These are phyloP conservation scores for Coemansia sp. DNA, from an alignment of 192 early-diverging fungal genomes.

Conservation along the genomic window DNA sequence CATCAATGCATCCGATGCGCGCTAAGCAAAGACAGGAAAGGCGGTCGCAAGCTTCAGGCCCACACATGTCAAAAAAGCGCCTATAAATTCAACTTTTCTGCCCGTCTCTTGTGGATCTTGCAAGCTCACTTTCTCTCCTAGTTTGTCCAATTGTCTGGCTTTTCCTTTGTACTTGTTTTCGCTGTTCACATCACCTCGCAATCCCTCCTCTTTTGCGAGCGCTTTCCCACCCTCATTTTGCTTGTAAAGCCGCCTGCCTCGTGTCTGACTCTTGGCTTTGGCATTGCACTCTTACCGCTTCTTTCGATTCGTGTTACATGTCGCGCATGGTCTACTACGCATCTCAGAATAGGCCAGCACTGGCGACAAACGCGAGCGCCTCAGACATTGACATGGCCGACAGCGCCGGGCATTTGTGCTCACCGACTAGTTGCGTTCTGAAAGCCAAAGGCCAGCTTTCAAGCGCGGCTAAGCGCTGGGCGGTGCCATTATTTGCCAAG, in stretches of 20 bases:
- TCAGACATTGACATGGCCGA: neutral
- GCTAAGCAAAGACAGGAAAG: neutral
- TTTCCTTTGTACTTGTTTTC: neutral
- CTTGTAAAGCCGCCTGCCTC: neutral
- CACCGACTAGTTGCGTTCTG: neutral
- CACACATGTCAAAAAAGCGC: too few relatives aligned
- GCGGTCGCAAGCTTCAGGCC: neutral
- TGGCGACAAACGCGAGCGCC: neutral
- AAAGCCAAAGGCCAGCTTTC: neutral
- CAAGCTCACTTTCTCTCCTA: neutral
- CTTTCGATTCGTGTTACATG: neutral
- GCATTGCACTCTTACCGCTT: neutral
- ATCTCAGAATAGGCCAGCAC: neutral
- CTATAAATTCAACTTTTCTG: conserved; percentile 2
- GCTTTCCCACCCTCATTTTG: neutral
- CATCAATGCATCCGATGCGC: conserved; percentile 4
- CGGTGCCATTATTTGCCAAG: neutral
- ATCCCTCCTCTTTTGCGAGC: neutral
- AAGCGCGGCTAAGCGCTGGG: neutral
- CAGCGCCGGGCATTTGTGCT: neutral
- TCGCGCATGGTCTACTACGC: conserved; percentile 1
- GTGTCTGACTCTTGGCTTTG: neutral
- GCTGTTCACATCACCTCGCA: too few relatives aligned
- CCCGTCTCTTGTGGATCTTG: neutral
- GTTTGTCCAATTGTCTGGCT: neutral